Evolutionary conservation across 352 stramenopile genomes (phyloP).

Genomic region (Globisporangium uncinulatum): DNA sequence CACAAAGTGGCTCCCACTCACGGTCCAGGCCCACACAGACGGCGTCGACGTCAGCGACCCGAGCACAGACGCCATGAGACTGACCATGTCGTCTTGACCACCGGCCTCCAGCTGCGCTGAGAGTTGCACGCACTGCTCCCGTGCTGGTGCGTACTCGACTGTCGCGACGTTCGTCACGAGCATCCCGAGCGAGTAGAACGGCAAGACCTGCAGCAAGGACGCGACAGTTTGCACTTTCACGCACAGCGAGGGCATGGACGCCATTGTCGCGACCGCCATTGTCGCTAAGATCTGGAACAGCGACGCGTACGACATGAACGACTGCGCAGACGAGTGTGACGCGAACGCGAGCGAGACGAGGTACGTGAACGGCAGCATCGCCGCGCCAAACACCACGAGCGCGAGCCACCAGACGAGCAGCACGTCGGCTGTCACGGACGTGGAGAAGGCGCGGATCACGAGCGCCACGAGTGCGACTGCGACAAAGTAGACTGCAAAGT

Average conservation of each 20-base stretch:
- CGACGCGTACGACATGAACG: conserved; percentile 66
- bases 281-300: conserved; percentile 65
- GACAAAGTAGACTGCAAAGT: conserved; percentile 41
- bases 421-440: conserved; percentile 25
- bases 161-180: conserved; percentile 47
- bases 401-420: conserved; percentile 30
- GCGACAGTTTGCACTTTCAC: conserved; percentile 29
- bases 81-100: conserved; percentile 4
- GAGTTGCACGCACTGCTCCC: conserved; percentile 34
- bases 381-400: conserved; percentile 36
- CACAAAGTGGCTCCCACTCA: conserved; percentile 33
- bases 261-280: conserved; percentile 39
- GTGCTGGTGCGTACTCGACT: conserved; percentile 32
- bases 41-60: conserved; percentile 11
- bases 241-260: conserved; percentile 46
- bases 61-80: conserved; percentile 19
- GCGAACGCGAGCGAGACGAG: conserved; percentile 54
- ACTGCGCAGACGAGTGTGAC: conserved; percentile 76
- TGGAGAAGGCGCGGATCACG: conserved; percentile 30
- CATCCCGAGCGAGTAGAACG: conserved; percentile 53
- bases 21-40: conserved; percentile 48
- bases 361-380: conserved; percentile 66
- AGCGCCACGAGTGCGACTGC: conserved; percentile 25
- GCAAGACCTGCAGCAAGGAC: conserved; percentile 49
- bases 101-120: neutral